Evolutionary conservation across 2,329 filamentous ascomycete genomes (phyloP).

Genomic region (Nemania bipapillata): DNA sequence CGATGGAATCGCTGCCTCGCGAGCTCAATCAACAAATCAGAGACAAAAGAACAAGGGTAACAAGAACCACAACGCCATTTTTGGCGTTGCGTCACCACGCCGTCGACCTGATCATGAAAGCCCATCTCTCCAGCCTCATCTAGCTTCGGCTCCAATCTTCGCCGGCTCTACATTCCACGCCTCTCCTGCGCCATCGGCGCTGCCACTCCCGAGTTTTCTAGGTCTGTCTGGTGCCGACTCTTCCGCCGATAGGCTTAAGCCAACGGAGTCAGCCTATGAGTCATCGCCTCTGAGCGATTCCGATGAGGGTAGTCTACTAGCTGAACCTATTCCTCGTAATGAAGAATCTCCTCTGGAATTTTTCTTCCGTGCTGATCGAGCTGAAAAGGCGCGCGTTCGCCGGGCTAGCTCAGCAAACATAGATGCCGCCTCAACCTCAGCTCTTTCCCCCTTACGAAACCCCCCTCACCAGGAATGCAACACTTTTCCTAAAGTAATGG

Average conservation of each 20-base stretch:
- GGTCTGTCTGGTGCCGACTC: constrained; percentile 79
- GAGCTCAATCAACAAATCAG: constrained; percentile 47
- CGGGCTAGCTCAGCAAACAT: constrained; percentile 64
- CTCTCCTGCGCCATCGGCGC: constrained; percentile 87
- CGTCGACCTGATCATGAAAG: constrained; percentile 58
- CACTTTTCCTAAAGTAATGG: constrained; percentile 51
- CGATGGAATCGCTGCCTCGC: constrained; percentile 50
- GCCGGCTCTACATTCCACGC: constrained; percentile 95
- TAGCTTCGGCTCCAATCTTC: constrained; percentile 71
- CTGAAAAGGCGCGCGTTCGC: constrained; percentile 74
- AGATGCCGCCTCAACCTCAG: constrained; percentile 52
- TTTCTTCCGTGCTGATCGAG: constrained; percentile 87
- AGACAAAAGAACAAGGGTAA: constrained; percentile 47
- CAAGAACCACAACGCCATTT: constrained; percentile 47
- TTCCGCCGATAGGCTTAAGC: constrained; percentile 59
- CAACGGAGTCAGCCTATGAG: constrained; percentile 54
- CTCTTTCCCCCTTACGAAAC: constrained; percentile 64
- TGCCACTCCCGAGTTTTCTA: constrained; percentile 89
- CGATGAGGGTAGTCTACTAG: constrained; percentile 61
- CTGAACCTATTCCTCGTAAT: constrained; percentile 49
- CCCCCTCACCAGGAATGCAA: constrained; percentile 53
- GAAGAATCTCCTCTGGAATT: constrained; percentile 84
- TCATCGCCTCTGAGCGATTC: constrained; percentile 65
- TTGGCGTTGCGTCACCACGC: constrained; percentile 57
- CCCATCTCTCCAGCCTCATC: constrained; percentile 60